A percentile compares a stretch with the other conserved stretches of the same genome.
Evolutionary conservation across 1,284 basidiomycete species (phyloP).

Genomic region (Volvariella volvacea): DNA sequence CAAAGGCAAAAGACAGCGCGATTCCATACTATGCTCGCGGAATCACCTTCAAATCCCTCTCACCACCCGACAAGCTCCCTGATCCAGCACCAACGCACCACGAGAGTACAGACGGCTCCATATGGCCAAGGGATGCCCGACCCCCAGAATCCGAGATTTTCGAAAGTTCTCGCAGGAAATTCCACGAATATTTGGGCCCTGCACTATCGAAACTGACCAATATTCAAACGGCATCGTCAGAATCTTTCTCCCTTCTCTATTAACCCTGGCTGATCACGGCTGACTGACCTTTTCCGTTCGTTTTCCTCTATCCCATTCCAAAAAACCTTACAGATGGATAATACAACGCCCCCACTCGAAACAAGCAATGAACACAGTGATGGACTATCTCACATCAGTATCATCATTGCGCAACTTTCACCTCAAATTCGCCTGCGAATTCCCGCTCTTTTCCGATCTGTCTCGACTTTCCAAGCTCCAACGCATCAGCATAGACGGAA

Average conservation of each 20-base stretch:
- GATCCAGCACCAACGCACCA: no score
- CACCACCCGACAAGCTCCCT: no score
- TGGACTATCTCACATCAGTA: not conserved
- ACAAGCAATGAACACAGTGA: not conserved
- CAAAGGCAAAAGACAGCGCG: not conserved
- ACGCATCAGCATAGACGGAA: not conserved
- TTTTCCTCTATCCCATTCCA: no score
- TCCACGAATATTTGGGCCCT: not conserved
- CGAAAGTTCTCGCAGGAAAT: not conserved
- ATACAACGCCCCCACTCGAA: not conserved
- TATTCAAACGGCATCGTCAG: not conserved
- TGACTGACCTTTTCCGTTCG: not conserved
- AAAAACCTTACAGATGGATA: not conserved
- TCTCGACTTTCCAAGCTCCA: not conserved
- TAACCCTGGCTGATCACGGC: not conserved
- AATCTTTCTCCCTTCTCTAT: not conserved
- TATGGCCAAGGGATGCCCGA: no score
- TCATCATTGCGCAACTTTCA: not conserved
- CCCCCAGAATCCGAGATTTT: no score
- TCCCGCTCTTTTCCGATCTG: not conserved
- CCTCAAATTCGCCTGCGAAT: not conserved
- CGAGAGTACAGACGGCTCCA: no score
- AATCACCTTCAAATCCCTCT: not conserved
- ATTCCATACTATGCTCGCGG: not conserved
- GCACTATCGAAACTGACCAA: not conserved